Evolutionary conservation across 305 asterid species (phyloP), one percentile per base, ranked within the genome.

Genomic region (Fraxinus velutina): DNA sequence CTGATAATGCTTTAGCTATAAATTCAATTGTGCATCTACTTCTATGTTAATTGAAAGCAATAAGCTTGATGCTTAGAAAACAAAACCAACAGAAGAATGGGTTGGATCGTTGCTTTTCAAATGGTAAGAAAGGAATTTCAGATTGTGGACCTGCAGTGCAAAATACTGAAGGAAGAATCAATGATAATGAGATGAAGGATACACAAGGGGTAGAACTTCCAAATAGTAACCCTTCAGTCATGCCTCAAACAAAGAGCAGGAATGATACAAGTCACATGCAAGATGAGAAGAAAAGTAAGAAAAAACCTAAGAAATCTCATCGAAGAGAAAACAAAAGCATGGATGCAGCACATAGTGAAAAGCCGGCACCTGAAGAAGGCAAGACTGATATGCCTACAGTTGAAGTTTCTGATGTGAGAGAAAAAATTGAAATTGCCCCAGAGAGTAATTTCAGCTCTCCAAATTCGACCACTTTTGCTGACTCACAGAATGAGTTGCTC

Each of bases 61-160:
- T 78, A 24, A 74, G 73, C 85, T 50, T 79, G 36, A 95, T 95
- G 99, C 98, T 94, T 83, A 90, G 94, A 84, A 95, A 92, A 79
- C 89, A 91, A 78, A 89, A 78, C 80, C 92, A 88, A 73, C 95
- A 88, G 76, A 91, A 89, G 88, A 85, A 88, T 44, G 92, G 90
- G 73, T 7, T 87, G 84, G 89, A 85, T 77, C 90, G 83, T 84
- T 80, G 34, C 19, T 83, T 86, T 78, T 88, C 90, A 79, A 87
- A 62, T 85, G 87, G 78, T 50, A 90, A 88, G 79, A 89, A 84
- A 71, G 90, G 86, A 78, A 89, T 79, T 86, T 68, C 92, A 68
- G 86, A 74, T 79, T 79, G 88, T 81, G 88, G 78, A 71, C 80
- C 92, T 70, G 86, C 86, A 76, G 85, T 87, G 85, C 85, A 83